Conservation (phyloP, 495 filamentous ascomycete genomes). For the Amorphotheca resinae region DNA sequence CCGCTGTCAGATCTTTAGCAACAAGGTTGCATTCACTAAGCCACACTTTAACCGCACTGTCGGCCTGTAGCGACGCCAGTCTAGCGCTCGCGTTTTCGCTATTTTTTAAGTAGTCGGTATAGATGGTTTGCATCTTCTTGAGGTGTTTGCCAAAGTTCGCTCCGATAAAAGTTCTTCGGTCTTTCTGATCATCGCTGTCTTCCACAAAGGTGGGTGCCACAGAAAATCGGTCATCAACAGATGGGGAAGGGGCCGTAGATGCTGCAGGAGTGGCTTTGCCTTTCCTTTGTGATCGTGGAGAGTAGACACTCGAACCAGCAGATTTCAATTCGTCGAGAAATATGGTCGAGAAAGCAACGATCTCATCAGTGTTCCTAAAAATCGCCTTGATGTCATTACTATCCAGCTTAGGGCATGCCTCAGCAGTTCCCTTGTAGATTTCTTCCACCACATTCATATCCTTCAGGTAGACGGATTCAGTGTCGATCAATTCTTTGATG, state of each 20-base stretch:
- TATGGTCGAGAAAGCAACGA: slow-evolving; percentile 65
- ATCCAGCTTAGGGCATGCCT: slow-evolving; percentile 66
- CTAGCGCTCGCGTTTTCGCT: slow-evolving; percentile 74
- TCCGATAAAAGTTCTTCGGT: slow-evolving; percentile 64
- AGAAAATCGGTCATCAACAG: slow-evolving; percentile 11
- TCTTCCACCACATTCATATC: slow-evolving; percentile 96
- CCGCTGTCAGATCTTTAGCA: slow-evolving; percentile 75
- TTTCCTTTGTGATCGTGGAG: slow-evolving; percentile 23
- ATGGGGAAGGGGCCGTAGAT: neutral
- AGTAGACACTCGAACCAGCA: slow-evolving; percentile 62
- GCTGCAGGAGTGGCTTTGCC: neutral
- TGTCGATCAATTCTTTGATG: slow-evolving; percentile 85
- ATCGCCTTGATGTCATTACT: slow-evolving; percentile 72
- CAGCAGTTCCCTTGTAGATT: slow-evolving; percentile 92
- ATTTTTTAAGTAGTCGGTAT: slow-evolving; percentile 75
- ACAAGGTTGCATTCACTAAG: slow-evolving; percentile 79
- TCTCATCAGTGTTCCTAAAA: slow-evolving; percentile 80
- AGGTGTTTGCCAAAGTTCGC: slow-evolving; percentile 65
- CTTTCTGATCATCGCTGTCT: slow-evolving; percentile 51
- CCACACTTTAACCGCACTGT: slow-evolving; percentile 74
- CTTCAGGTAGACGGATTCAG: slow-evolving; percentile 71
- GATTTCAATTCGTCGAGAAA: slow-evolving; percentile 71
- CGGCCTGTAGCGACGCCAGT: slow-evolving; percentile 57
- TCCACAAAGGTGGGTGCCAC: slow-evolving; percentile 23
- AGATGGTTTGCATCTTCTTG: slow-evolving; percentile 67